phyloP scores from a whole-genome alignment of 495 filamentous ascomycete species.

The Xylaria curta region DNA sequence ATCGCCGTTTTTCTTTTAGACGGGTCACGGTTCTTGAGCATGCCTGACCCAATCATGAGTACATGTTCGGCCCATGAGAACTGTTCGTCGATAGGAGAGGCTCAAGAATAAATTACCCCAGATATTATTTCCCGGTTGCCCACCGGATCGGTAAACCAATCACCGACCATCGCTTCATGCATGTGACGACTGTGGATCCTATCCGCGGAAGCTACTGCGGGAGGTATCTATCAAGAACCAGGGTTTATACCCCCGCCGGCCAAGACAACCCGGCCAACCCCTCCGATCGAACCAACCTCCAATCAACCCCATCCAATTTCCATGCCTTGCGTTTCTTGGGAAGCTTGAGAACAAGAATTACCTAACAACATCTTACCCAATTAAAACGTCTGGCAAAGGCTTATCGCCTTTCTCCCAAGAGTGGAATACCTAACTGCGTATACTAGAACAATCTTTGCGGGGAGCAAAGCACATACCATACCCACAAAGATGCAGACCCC shows the following conservation, averaged over 20 bases:
- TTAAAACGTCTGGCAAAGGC: background rate
- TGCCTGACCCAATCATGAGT: background rate
- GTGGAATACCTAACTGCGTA: background rate
- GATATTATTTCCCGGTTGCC: background rate
- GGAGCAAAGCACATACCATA: background rate
- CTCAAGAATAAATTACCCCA: background rate
- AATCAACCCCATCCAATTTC: background rate
- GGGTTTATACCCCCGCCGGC: background rate
- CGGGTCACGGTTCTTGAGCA: background rate
- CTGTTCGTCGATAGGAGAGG: background rate
- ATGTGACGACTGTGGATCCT: background rate
- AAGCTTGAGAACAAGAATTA: background rate
- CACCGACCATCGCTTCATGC: background rate
- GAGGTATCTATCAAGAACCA: background rate
- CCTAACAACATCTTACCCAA: background rate
- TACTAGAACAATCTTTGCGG: background rate
- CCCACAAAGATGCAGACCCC: conserved; percentile 23
- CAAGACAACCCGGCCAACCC: background rate
- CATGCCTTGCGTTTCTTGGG: background rate
- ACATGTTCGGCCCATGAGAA: background rate
- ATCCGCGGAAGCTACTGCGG: background rate
- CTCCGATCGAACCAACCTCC: background rate
- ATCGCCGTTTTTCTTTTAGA: background rate
- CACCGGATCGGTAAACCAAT: conserved; percentile 7
- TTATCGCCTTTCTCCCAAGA: background rate